Base-by-base conservation (phyloP, 2,329 filamentous ascomycete genomes). In the Reticulascus tulasneorum region DNA sequence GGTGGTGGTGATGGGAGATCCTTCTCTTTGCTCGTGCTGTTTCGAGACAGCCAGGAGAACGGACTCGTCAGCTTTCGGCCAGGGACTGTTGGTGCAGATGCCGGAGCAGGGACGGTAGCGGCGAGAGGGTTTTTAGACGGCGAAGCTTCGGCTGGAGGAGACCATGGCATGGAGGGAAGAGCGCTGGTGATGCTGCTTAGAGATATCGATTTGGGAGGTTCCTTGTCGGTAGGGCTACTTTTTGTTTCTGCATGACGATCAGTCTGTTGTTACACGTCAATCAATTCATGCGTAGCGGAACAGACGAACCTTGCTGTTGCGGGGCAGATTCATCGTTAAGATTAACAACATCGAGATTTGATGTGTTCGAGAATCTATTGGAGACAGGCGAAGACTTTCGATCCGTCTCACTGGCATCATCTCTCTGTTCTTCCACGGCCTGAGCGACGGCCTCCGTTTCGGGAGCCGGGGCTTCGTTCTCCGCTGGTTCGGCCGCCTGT, bases 1-100 rank as follows among this genome's bases (percentile, higher is more conserved):
- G 52, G 51, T 24, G 83, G 73, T 6, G 76, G 73, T 10, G 79
- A 73, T 26, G 67, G 58, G 15, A 55, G 51, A 8, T 78, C 71
- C 46, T 74, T 73, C 5, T 71, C 67, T 51, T 81, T 81, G 33
- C 64, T 67, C 23, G 73, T 71, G 9, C 79, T 77, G 56, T 73
- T 82, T 47, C 87, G 72, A 21, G 86, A 87, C 24, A 94, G 73
- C 82, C 86, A 91, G 24, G 86, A 79, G 51, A 94, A 94, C n/a
- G 85, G 87, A 48, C 86, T 87, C 8, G 86, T 90, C 37, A 94
- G 75, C 59, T 93, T 94, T 53, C 88, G 40, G 25, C 47, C 45
- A 23, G 32, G 17, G 29, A 47, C 48, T 22, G 50, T 50, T 18
- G 54, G 54, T n/a, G 55, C 55, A 27, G 51, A 50, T 35, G 56